Percentiles rank a stretch among this genome's conserved stretches.
phyloP scores from a whole-genome alignment of 2,329 filamentous ascomycete genomes.

The Sporothrix protearum region DNA sequence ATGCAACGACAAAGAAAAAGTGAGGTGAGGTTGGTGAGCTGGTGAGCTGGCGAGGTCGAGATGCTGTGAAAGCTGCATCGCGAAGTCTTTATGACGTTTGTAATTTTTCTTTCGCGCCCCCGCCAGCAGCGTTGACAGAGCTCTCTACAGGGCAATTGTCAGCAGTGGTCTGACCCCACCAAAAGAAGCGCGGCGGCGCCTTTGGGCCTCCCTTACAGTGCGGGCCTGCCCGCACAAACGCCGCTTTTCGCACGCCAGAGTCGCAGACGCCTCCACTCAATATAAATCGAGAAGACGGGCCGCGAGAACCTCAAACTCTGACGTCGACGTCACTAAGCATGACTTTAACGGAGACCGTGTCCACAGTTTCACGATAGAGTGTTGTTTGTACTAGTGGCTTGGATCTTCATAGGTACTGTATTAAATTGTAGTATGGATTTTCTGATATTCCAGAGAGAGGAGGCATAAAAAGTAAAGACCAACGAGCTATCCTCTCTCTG shows the following conservation, averaged over 20 bases:
- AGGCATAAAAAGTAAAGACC: neutral
- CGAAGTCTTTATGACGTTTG: neutral
- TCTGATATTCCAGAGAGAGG: neutral
- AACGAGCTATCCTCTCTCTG: neutral
- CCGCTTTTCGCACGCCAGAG: neutral
- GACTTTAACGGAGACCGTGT: neutral
- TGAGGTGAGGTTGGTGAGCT: neutral
- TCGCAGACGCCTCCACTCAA: neutral
- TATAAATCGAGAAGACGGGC: neutral
- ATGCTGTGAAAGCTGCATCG: neutral
- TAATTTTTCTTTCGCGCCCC: neutral
- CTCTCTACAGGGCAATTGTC: neutral
- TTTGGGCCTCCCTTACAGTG: neutral
- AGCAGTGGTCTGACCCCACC: neutral
- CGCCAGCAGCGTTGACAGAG: neutral
- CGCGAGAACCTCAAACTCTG: neutral
- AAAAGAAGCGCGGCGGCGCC: neutral
- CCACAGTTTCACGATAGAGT: neutral
- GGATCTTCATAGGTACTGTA: neutral
- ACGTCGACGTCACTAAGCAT: neutral
- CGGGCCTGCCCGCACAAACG: conserved; percentile 5
- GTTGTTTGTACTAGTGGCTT: neutral
- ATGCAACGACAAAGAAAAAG: neutral
- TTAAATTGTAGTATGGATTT: neutral
- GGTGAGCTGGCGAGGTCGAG: neutral